Conservation (phyloP, 495 filamentous ascomycete genomes). For the Xylaria flabelliformis region DNA sequence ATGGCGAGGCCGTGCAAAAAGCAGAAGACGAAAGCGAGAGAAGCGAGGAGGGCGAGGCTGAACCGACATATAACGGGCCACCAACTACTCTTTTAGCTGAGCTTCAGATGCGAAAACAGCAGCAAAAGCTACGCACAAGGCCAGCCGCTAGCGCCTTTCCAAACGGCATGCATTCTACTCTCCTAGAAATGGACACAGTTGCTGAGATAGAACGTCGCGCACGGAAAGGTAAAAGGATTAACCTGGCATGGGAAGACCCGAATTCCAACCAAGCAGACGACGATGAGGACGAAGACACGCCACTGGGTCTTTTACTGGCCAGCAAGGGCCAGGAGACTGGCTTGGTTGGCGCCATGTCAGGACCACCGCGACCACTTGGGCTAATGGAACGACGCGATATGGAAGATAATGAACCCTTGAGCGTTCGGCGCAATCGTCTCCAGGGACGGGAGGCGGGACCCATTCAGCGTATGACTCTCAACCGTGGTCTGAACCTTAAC, state of each 20-base stretch:
- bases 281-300: conserved; percentile 75
- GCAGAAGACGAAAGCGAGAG: conserved; percentile 49
- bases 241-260: conserved; percentile 89
- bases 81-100: conserved; percentile 94
- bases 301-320: conserved; percentile 79
- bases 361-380: conserved; percentile 72
- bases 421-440: conserved; percentile 76
- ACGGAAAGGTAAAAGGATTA: conserved; percentile 74
- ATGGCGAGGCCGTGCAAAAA: conserved; percentile 48
- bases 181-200: conserved; percentile 89
- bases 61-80: conserved; percentile 63
- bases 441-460: conserved; percentile 57
- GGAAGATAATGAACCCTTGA: conserved; percentile 92
- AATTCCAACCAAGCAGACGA: conserved; percentile 44
- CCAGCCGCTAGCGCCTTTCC: conserved; percentile 70
- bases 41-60: conserved; percentile 48
- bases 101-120: conserved; percentile 84
- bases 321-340: conserved; percentile 60
- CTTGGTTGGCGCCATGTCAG: conserved; percentile 59
- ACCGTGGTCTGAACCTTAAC: conserved; percentile 32
- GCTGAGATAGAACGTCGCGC: conserved; percentile 82
- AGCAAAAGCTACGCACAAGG: conserved; percentile 76
- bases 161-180: conserved; percentile 83
- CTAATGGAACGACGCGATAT: conserved; percentile 83
- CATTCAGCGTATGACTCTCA: conserved; percentile 50